Base-by-base conservation (phyloP, 805 yeast genomes). In the Candida mattraensis region DNA sequence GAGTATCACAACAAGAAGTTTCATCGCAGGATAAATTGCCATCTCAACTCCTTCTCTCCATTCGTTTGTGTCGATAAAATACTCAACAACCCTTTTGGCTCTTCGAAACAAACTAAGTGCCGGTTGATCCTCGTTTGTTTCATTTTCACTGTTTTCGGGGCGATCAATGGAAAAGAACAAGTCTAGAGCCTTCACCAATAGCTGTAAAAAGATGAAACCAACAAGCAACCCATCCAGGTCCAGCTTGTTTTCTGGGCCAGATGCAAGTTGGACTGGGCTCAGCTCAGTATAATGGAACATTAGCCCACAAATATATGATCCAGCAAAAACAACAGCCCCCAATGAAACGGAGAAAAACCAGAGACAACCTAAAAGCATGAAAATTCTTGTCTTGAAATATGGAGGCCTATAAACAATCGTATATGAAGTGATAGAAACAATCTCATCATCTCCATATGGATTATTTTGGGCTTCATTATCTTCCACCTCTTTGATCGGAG, bases 391-490 rank as follows among this genome's bases (percentile, higher is more conserved):
- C 33, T 78, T 70, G 58, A 91, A 86, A 32, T 71, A 48, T 2
- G 95, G 95, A 4, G 99, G 98, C 28, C 87, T 70, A 61, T 89
- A 94, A 3, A 89, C 96, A 18, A 89, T 75, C 2, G 76, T 69
- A 58, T 89, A 87, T 2, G 66, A 58, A 6, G 56, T 61, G 16
- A 56, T 52, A 6, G 58, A 50, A 33, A 58, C 44, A 17, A 58
- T 43, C 32, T 62, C 66, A 24, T 58, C 61, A 35, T 62, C 66
- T 16, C 56, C 63, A 30, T 61, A 59, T 3, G 66, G 63, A 24
- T 61, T 57, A 28, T 35, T 45, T 25, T 38, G 51, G 6, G 50
- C 48, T 24, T 55, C 60, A 25, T 54, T 56, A 18, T 55, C 54
- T 8, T 47, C 42, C n/a, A 54, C 43, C 31, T 61, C 64, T 16